A percentile compares a stretch with the other conserved stretches of the same genome.
Conservation (phyloP, 2,329 filamentous ascomycete species). For the Ascochyta koolunga region DNA sequence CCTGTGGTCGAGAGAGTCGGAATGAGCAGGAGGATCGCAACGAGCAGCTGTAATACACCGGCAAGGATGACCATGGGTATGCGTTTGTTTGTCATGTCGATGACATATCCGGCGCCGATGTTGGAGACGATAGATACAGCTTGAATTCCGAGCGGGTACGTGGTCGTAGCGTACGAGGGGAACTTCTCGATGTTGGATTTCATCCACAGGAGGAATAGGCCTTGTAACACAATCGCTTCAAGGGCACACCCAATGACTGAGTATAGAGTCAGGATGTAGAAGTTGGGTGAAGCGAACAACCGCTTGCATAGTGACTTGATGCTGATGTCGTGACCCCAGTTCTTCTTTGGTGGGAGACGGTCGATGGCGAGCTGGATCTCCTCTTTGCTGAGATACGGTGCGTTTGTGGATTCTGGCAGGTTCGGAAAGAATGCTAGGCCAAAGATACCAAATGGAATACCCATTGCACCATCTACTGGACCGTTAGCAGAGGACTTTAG, state of each 20-base stretch:
- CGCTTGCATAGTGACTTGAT: slow-evolving; percentile 31
- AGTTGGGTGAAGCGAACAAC: slow-evolving; percentile 30
- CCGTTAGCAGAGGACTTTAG: slow-evolving; percentile 2
- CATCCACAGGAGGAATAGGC: slow-evolving; percentile 35
- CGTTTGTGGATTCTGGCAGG: slow-evolving; percentile 32
- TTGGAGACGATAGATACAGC: slow-evolving; percentile 62
- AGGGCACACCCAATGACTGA: slow-evolving; percentile 46
- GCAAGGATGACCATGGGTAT: slow-evolving; percentile 47
- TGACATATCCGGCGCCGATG: slow-evolving; percentile 46
- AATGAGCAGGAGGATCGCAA: slow-evolving; percentile 43
- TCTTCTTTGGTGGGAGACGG: slow-evolving; percentile 32
- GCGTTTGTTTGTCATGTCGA: slow-evolving; percentile 46
- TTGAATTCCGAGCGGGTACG: slow-evolving; percentile 63
- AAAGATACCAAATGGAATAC: slow-evolving; percentile 38
- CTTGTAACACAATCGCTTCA: slow-evolving; percentile 42
- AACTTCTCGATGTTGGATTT: slow-evolving; percentile 27
- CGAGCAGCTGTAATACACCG: slow-evolving; percentile 42
- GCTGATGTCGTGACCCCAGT: slow-evolving; percentile 33
- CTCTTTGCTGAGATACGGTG: slow-evolving; percentile 31
- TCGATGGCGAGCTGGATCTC: slow-evolving; percentile 35
- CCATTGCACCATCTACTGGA: slow-evolving; percentile 35
- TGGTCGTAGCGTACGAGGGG: slow-evolving; percentile 58
- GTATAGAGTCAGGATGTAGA: slow-evolving; percentile 51
- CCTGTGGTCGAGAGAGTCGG: slow-evolving; percentile 40
- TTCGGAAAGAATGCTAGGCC: slow-evolving; percentile 38